These are phyloP conservation scores for Benincasa hispida DNA, from an alignment of 306 rosid genomes.

Conservation along the genomic window DNA sequence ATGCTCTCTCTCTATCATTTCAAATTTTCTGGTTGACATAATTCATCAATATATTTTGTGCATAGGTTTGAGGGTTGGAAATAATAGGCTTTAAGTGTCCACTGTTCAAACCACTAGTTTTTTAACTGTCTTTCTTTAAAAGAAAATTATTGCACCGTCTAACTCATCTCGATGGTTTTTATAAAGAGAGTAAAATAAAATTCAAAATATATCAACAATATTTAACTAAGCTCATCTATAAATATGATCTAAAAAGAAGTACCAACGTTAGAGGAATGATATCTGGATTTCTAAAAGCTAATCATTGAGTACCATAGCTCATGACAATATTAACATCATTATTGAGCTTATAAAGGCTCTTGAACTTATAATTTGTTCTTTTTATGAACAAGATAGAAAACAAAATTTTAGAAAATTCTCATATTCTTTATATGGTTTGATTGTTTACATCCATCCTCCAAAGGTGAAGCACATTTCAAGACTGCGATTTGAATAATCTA, in stretches of 20 bases:
- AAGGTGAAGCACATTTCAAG: neutral
- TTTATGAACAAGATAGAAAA: neutral
- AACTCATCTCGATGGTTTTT: neutral
- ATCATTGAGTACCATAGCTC: neutral
- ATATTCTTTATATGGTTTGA: neutral
- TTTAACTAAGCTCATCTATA: neutral
- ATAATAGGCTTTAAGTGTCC: neutral
- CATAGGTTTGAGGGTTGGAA: neutral
- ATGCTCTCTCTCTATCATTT: constrained; percentile 18
- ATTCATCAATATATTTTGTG: neutral
- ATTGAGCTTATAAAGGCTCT: neutral
- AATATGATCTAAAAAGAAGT: neutral
- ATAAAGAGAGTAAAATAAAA: neutral
- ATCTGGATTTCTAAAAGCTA: neutral
- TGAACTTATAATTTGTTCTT: neutral
- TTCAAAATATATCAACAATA: neutral
- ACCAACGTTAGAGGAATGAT: neutral
- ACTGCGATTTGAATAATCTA: neutral
- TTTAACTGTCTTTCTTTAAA: neutral
- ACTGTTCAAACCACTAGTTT: neutral
- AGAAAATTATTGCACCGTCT: neutral
- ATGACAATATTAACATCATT: neutral
- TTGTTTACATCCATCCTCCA: neutral
- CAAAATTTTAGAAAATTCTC: neutral
- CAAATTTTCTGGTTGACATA: neutral